Percentiles rank a stretch among this genome's conserved stretches.
These are phyloP conservation scores for Gaeumannomyces tritici DNA, from an alignment of 2,329 filamentous ascomycete species.

Conservation along the genomic window DNA sequence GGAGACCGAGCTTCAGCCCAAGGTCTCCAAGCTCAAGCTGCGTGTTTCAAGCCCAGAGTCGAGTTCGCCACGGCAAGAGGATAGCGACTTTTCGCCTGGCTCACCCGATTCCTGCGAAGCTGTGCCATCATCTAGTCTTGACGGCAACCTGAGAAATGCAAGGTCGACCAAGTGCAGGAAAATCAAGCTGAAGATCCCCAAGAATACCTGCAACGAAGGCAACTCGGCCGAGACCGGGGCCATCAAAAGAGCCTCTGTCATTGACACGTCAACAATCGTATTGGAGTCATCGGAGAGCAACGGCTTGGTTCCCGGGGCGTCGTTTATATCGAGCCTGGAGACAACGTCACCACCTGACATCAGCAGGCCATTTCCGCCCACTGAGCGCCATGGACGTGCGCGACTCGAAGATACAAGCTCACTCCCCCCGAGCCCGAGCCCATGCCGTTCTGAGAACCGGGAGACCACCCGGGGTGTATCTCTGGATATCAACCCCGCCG, in stretches of 20 bases:
- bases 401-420: background rate
- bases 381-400: background rate
- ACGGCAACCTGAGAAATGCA: background rate
- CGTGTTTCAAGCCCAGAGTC: background rate
- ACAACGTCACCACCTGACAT: background rate
- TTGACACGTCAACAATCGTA: background rate
- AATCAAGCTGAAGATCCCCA: background rate
- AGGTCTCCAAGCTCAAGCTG: background rate
- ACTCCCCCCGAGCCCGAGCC: background rate
- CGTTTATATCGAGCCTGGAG: background rate
- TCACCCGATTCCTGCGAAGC: background rate
- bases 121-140: background rate
- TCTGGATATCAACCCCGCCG: background rate
- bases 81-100: background rate
- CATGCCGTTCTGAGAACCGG: background rate
- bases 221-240: background rate
- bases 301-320: background rate
- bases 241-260: background rate
- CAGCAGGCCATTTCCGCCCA: background rate
- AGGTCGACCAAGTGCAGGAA: constrained; percentile 1
- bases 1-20: background rate
- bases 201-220: background rate
- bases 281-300: background rate
- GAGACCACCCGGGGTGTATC: background rate
- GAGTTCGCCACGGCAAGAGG: background rate